Base-by-base conservation (phyloP, 2,329 filamentous ascomycete species). In the Fusarium avenaceum region DNA sequence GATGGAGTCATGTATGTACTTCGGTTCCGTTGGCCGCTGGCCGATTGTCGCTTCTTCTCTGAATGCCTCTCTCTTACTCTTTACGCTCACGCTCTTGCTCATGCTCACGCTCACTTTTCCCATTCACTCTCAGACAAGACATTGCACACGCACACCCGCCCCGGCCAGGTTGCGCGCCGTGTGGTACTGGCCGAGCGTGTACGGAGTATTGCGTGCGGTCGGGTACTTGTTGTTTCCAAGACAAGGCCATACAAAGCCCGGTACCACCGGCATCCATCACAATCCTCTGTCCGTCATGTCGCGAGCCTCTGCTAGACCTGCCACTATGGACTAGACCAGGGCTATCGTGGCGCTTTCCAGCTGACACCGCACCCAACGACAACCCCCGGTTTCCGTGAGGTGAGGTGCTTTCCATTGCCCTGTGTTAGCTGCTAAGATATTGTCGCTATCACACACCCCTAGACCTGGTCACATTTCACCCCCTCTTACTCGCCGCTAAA, bases 1-100 rank as follows among this genome's bases (percentile, higher is more conserved):
- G 40, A 68, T 68, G 65, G 62, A 55, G 49, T 48, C 53, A 69
- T 67, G 64, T 26, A 26, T 26, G 28, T 59, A 53, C 59, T 65
- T 40, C 49, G 46, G 50, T 72, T 70, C 72, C 64, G 72, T 74
- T 75, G 73, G 72, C 70, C 65, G 72, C 73, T 75, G 73, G 72
- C 69, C 69, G 65, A 70, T 67, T 59, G 67, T 67, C 68, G 69
- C 62, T 72, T 73, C 65, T 64, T 57, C 62, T 71, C 64, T 70
- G 64, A 53, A 38, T 45, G 10, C 28, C 28, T 30, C 26, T 28
- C 10, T 28, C 28, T 30, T 30, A 30, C 28, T 30, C 28, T 13
- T 7, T 24, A 7, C 11, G 15, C n/a, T 40, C 11, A 40, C 8
- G 40, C n/a, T 49, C 52, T 45, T 40, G 33, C 28, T 50, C 46